These are phyloP conservation scores for Pseudopediastrum boryanum DNA, from an alignment of 139 green algal genomes.

Conservation along the genomic window DNA sequence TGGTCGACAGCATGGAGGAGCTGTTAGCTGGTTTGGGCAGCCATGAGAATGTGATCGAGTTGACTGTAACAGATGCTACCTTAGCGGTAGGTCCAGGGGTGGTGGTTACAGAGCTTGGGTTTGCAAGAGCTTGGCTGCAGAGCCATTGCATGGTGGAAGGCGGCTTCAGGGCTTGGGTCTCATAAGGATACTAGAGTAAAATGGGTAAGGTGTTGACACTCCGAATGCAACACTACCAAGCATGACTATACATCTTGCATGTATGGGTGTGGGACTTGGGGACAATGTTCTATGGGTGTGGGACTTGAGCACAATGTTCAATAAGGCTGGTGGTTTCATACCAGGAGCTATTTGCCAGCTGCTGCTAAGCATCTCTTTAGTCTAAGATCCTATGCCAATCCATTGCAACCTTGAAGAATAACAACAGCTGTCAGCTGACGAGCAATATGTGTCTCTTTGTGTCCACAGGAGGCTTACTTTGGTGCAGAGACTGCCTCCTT, in stretches of 20 bases:
- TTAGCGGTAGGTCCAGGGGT: conserved; percentile 20
- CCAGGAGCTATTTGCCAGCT: too few species aligned
- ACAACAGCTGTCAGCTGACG: not conserved
- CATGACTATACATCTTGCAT: too few species aligned
- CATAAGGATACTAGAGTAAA: too few species aligned
- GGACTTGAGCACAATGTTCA: too few species aligned
- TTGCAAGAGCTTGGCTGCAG: not conserved
- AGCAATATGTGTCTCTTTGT: not conserved
- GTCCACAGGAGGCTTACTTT: conserved; percentile 9
- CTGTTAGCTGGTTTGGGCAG: conserved; percentile 34
- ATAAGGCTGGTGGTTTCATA: too few species aligned
- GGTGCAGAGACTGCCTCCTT: conserved; percentile 15
- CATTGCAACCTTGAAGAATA: conserved; percentile 6
- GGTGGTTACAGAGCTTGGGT: not conserved
- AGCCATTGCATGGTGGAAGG: too few species aligned
- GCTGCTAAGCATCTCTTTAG: not conserved
- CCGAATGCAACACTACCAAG: too few species aligned
- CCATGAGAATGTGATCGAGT: conserved; percentile 28
- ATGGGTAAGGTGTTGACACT: too few species aligned
- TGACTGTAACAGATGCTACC: conserved; percentile 17
- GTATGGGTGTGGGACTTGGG: too few species aligned
- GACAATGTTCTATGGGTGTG: too few species aligned
- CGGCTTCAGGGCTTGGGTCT: too few species aligned
- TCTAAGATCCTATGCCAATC: not conserved
- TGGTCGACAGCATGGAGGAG: conserved; percentile 20